Evolutionary conservation across 108 stramenopile genomes (phyloP).

Genomic region (Nitzschia sp.): DNA sequence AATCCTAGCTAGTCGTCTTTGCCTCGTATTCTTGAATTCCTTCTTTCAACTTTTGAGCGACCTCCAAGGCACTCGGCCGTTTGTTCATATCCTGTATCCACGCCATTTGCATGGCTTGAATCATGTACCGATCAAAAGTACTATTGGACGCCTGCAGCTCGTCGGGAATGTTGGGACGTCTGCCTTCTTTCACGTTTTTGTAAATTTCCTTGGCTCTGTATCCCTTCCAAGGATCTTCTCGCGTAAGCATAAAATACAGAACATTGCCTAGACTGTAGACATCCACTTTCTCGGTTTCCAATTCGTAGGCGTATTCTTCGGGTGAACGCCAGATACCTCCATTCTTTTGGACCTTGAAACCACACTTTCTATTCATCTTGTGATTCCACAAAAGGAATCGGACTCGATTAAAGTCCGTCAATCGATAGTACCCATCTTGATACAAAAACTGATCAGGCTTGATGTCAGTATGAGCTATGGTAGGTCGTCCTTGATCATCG

Average conservation of each 20-base stretch:
- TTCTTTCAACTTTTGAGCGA: slow-evolving; percentile 52
- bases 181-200: slow-evolving; percentile 35
- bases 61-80: slow-evolving; percentile 44
- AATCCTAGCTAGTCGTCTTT: not conserved
- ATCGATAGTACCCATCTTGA: slow-evolving; percentile 58
- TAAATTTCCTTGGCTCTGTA: slow-evolving; percentile 30
- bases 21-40: slow-evolving; percentile 26
- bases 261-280: slow-evolving; percentile 73
- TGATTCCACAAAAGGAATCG: slow-evolving; percentile 52
- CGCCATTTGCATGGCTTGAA: slow-evolving; percentile 50
- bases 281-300: slow-evolving; percentile 71
- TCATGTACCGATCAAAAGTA: slow-evolving; percentile 45
- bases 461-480: slow-evolving; percentile 71
- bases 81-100: slow-evolving; percentile 50
- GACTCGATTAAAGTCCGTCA: slow-evolving; percentile 80
- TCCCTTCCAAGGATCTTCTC: slow-evolving; percentile 46
- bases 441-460: slow-evolving; percentile 59
- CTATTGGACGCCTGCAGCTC: slow-evolving; percentile 42
- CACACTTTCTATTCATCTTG: slow-evolving; percentile 32
- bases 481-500: slow-evolving; percentile 47
- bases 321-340: slow-evolving; percentile 63
- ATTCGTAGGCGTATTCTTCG: slow-evolving; percentile 58
- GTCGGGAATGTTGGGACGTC: slow-evolving; percentile 52
- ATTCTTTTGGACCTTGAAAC: slow-evolving; percentile 54
- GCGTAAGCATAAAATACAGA: slow-evolving; percentile 53